Evolutionary conservation across 1,284 basidiomycete genomes (phyloP), one percentile per base, ranked within the genome.

Genomic region (Trichosporon faecale): DNA sequence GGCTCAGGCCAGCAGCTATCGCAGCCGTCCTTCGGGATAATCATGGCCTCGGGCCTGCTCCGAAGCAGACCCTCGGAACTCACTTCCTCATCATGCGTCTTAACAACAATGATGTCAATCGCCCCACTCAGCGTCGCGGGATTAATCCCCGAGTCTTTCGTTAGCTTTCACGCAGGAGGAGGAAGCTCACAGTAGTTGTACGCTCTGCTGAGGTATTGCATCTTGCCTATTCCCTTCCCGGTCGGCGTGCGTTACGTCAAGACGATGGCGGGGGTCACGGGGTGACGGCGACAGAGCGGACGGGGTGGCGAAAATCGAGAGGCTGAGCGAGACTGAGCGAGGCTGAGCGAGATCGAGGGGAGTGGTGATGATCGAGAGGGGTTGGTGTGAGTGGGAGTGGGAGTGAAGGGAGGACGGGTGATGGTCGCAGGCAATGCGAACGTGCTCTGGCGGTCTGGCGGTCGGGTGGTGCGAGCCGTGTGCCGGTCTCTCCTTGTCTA

Each of bases 101-200:
- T 89, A 66, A 98, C 89, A 76, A 97, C 95, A 78, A 98, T 95
- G 83, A 98, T 92, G 86, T 98, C 95, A 86, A 98, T 97, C 63
- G 95, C 95, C 65, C 95, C 95, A 5, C 94, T 95, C 70, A 98
- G 88, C 0, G 95, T 98, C 0, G 95, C 91, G 0, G 95, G 94
- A 79, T 98, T 98, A 75, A 95, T 92, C 60, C 83, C 83, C 57
- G 84, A 85, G 76, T 85, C 83, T 84, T 71, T 14, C 16, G 37
- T 66, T 12, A 74, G 70, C 31, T 40, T n/a, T 12, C 3, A 18
- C 0, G 14, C 9, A 37, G 2, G 14, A 21, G n/a, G 3, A 3
- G n/a, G 40, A 3, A 64, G 70, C 77, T 73, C 60, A 82, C 80
- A 83, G 70, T 82, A 83, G 70, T 79, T 80, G 72, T 83, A 83